Evolutionary conservation across 2,329 filamentous ascomycete genomes (phyloP).

Genomic region (Trichophyton benhamiae): DNA sequence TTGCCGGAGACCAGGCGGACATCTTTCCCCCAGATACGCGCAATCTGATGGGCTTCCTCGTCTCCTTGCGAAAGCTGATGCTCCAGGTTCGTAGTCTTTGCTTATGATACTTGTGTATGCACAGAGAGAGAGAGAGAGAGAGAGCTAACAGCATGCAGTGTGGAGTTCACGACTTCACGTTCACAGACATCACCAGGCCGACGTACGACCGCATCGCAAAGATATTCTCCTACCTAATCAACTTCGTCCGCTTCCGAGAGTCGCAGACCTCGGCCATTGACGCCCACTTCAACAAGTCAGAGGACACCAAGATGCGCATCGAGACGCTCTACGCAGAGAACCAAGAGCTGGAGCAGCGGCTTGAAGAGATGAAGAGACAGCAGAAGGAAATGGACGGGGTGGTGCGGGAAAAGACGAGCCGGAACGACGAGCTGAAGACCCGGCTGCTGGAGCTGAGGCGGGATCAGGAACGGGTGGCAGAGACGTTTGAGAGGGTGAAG

Average conservation of each 20-base stretch:
- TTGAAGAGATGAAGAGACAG: conserved; percentile 70
- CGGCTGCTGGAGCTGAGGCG: conserved; percentile 66
- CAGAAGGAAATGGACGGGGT: conserved; percentile 68
- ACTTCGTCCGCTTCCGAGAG: conserved; percentile 94
- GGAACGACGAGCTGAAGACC: conserved; percentile 79
- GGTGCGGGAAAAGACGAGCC: conserved; percentile 69
- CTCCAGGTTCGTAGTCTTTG: conserved; percentile 41
- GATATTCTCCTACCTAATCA: conserved; percentile 96
- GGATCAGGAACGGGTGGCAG: conserved; percentile 69
- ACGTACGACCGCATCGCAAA: conserved; percentile 82
- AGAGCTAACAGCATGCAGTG: conserved; percentile 41
- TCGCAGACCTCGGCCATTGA: conserved; percentile 82
- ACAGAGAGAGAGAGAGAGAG: too few relatives aligned
- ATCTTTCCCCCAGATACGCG: conserved; percentile 75
- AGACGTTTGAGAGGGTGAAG: conserved; percentile 72
- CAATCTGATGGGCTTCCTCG: conserved; percentile 92
- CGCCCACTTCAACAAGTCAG: conserved; percentile 82
- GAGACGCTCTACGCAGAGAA: conserved; percentile 77
- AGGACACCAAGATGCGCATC: conserved; percentile 74
- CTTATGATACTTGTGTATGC: neutral
- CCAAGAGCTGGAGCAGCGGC: conserved; percentile 66
- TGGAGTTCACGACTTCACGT: conserved; percentile 85
- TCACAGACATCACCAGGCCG: conserved; percentile 81
- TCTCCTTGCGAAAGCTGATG: conserved; percentile 66
- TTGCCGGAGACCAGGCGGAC: conserved; percentile 68